Percentiles rank a stretch among this genome's conserved stretches.
Conservation (phyloP, 2,329 filamentous ascomycete genomes). For the Fusarium mexicanum region DNA sequence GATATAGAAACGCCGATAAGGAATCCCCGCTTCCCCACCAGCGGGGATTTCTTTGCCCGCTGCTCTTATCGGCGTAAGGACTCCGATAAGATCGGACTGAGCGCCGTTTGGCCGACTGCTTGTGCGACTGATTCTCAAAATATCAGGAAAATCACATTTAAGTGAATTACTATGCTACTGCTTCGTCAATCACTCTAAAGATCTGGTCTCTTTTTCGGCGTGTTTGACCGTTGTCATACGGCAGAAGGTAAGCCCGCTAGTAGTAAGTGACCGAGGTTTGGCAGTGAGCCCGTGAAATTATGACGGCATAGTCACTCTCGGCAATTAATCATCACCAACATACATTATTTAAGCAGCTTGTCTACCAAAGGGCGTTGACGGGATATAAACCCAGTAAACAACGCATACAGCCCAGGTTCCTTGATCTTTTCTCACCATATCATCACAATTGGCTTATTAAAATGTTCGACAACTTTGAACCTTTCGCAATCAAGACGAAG, state of each 20-base stretch:
- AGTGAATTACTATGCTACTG: rapidly evolving
- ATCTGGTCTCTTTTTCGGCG: background rate
- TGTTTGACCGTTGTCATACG: background rate
- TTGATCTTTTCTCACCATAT: rapidly evolving
- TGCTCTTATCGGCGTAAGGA: rapidly evolving
- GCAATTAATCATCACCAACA: conserved; percentile 1
- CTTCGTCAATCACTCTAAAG: background rate
- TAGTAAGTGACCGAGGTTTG: background rate
- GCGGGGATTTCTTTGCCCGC: conserved; percentile 23
- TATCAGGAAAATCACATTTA: too few species aligned
- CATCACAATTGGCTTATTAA: background rate
- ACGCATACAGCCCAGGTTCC: rapidly evolving
- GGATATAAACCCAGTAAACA: background rate
- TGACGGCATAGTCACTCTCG: conserved; percentile 16
- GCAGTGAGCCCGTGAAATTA: background rate
- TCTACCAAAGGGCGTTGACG: conserved; percentile 15
- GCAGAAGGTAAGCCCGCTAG: background rate
- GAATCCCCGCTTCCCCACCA: background rate
- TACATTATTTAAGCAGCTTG: background rate
- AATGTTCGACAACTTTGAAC: conserved; percentile 53
- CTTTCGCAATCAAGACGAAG: conserved; percentile 52
- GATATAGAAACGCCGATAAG: background rate
- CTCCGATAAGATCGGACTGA: background rate
- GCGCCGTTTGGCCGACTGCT: background rate
- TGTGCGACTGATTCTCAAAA: too few species aligned